Percentiles rank a stretch among this genome's conserved stretches.
phyloP scores from a whole-genome alignment of 1,284 basidiomycete species.

The Tilletia caries region DNA sequence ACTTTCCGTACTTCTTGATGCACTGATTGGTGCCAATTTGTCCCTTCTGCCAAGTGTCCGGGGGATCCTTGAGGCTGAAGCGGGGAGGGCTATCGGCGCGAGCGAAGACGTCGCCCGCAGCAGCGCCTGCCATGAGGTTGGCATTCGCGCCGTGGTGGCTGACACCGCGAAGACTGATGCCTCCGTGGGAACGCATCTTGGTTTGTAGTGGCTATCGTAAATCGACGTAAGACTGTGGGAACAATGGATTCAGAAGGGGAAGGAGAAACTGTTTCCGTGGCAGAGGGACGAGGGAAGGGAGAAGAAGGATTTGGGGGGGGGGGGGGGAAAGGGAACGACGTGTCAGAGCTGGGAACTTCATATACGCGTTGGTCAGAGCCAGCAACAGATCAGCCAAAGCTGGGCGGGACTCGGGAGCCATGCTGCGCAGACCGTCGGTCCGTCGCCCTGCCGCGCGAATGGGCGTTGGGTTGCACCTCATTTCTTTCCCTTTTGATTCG shows the following conservation, averaged over 20 bases:
- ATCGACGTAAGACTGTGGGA: too few relatives aligned
- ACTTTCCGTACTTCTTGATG: constrained; percentile 11
- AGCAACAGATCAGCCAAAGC: not conserved
- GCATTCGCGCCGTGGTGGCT: not conserved
- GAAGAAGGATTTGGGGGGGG: not conserved
- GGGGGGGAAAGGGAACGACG: not conserved
- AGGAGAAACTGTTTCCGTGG: too few relatives aligned
- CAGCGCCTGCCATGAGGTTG: too few relatives aligned
- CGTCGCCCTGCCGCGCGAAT: too few relatives aligned
- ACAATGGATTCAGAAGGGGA: too few relatives aligned
- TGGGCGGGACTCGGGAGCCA: too few relatives aligned
- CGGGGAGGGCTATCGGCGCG: not conserved
- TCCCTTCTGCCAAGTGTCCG: constrained; percentile 17
- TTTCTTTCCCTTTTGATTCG: too few relatives aligned
- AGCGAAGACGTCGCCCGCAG: not conserved
- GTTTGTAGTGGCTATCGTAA: too few relatives aligned
- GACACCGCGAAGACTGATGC: not conserved
- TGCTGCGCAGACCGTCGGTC: too few relatives aligned
- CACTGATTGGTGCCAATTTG: constrained; percentile 24
- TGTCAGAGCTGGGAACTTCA: not conserved
- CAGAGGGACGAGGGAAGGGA: too few relatives aligned
- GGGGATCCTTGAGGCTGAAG: constrained; percentile 14
- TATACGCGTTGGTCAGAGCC: not conserved
- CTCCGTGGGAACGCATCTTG: not conserved
- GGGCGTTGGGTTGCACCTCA: too few relatives aligned